These are phyloP conservation scores for Saprolegnia diclina DNA, from an alignment of 352 stramenopile species.

Conservation along the genomic window DNA sequence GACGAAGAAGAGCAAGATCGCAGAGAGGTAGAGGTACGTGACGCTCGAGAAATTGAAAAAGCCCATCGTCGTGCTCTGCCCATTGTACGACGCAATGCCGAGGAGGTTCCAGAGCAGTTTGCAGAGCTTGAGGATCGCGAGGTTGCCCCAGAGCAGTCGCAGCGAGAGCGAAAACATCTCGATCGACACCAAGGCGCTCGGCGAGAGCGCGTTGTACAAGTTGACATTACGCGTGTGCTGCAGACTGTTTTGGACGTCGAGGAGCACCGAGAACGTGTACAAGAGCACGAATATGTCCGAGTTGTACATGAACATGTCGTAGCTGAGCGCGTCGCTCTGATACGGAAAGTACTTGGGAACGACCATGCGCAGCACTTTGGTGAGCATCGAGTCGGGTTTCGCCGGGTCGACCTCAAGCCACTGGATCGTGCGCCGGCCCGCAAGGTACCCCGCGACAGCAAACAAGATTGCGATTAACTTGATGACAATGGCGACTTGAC, in stretches of 20 bases:
- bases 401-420: neutral
- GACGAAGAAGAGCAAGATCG: constrained; percentile 18
- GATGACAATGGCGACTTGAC: neutral
- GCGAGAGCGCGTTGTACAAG: neutral
- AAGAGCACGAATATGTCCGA: constrained; percentile 17
- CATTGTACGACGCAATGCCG: neutral
- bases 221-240: constrained; percentile 7
- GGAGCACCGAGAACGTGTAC: neutral
- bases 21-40: constrained; percentile 7
- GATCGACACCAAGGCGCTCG: neutral
- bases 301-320: constrained; percentile 25
- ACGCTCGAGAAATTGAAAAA: constrained; percentile 6
- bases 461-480: constrained; percentile 17
- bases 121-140: neutral
- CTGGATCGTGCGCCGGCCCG: constrained; percentile 13
- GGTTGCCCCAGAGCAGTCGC: constrained; percentile 20
- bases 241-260: constrained; percentile 1
- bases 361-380: neutral
- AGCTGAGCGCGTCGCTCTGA: constrained; percentile 17
- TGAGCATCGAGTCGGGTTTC: neutral
- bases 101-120: constrained; percentile 4
- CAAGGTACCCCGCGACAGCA: constrained; percentile 14
- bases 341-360: constrained; percentile 23
- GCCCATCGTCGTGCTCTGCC: neutral
- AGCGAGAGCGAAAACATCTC: constrained; percentile 5